Base-by-base conservation (phyloP, 352 stramenopile genomes). In the Blastocystis sp. region DNA sequence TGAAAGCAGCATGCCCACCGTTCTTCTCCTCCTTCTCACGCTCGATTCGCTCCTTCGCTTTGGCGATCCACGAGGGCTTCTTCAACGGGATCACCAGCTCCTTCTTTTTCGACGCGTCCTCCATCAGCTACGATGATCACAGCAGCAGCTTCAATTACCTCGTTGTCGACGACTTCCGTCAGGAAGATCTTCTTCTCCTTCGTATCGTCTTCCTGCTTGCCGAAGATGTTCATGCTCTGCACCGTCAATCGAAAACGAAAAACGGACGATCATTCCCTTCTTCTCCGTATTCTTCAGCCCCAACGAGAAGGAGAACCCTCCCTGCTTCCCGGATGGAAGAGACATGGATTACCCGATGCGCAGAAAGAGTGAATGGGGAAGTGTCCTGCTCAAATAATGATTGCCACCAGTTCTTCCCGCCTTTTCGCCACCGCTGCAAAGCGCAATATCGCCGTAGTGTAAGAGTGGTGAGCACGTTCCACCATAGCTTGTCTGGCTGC, bases 401-500 rank as follows among this genome's bases (percentile, higher is more conserved):
- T 56, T 56, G 5, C 48, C 48, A 56, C 48, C 14, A 0, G 52
- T 84, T 17, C 41, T 48, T 67, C 65, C 48, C 52, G 74, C 3
- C n/a, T 56, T 67, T 84, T 84, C 34, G n/a, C 53, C 45, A 69
- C 53, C 69, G 45, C 56, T 38, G 9, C 52, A 7, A 41, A 62
- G 17, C 67, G 69, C 40, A 84, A 67, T 19, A 43, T 84, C 43
- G 74, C 74, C 52, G 52, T 84, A 28, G 52, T 84, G 74, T 84
- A 2, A 3, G 0, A 41, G 43, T 23, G 0, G 2, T 34, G 28
- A 1, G 23, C 48, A 69, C 23, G 34, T n/a, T 28, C 69, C 28
- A 38, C 4, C 21, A 21, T 88, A 88, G 64, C n/a, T 40, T 90
- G 3, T 89, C 89, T 74, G 89, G 89, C 40, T 91, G 62, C 9